Evolutionary conservation across 1,284 basidiomycete genomes (phyloP).

Genomic region (Ganoderma sinense): DNA sequence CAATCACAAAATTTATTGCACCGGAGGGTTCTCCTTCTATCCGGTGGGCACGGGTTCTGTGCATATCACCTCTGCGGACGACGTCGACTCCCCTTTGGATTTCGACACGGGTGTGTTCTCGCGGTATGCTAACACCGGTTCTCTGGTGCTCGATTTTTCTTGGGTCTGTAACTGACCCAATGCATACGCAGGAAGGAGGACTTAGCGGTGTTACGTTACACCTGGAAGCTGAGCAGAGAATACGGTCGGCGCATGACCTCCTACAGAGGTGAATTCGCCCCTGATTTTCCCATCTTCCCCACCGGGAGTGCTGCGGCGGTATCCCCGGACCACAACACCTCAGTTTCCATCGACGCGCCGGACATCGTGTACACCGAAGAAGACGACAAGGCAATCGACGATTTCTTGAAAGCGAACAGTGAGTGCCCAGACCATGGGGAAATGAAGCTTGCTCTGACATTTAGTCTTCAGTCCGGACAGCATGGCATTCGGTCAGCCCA

Average conservation of each 20-base stretch:
- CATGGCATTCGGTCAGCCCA: constrained; percentile 59
- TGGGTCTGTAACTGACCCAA: neutral
- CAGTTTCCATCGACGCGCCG: constrained; percentile 51
- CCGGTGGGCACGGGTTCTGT: constrained; percentile 50
- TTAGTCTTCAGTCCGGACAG: neutral
- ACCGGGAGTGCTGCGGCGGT: constrained; percentile 50
- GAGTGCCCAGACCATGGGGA: constrained; percentile 8
- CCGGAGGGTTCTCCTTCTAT: constrained; percentile 34
- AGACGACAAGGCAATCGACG: constrained; percentile 61
- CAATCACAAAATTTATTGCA: constrained; percentile 4
- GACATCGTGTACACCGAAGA: constrained; percentile 61
- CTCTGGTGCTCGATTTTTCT: neutral
- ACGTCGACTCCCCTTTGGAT: constrained; percentile 44
- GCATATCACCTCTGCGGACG: constrained; percentile 49
- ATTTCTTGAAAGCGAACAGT: constrained; percentile 44
- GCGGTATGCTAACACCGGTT: constrained; percentile 1
- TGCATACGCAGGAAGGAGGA: constrained; percentile 47
- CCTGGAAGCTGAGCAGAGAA: constrained; percentile 66
- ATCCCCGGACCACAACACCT: constrained; percentile 32
- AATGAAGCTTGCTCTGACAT: neutral
- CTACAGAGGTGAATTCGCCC: constrained; percentile 60
- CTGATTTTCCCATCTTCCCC: constrained; percentile 58
- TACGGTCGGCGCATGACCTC: constrained; percentile 61
- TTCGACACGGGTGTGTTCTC: constrained; percentile 40
- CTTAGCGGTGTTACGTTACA: constrained; percentile 57